Conservation (phyloP, 148 eudicot genomes). For the Diospyros lotus region DNA sequence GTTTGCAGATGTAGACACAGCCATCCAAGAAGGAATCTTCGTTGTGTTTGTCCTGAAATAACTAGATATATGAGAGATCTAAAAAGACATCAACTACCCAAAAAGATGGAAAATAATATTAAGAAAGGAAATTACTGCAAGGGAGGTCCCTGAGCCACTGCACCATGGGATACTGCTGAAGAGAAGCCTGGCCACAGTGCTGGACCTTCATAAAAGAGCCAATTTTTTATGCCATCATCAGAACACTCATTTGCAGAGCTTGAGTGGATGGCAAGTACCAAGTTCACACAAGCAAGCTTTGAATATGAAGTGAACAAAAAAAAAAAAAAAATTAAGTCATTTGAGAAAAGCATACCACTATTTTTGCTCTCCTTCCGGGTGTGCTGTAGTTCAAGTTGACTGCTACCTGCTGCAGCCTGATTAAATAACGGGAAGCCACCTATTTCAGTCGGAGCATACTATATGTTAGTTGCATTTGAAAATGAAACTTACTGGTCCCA, state of each 20-base stretch:
- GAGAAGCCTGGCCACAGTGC: slow-evolving; percentile 27
- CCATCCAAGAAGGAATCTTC: slow-evolving; percentile 33
- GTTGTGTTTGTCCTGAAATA: slow-evolving; percentile 28
- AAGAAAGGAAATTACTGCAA: slow-evolving; percentile 29
- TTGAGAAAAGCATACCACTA: slow-evolving; percentile 19
- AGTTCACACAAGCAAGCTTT: not conserved
- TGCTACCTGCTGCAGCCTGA: slow-evolving; percentile 27
- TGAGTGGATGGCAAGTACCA: not conserved
- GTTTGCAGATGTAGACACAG: slow-evolving; percentile 20
- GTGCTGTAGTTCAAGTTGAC: slow-evolving; percentile 14
- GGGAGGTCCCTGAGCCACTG: slow-evolving; percentile 24
- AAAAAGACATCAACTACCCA: not conserved
- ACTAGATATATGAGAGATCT: slow-evolving; percentile 10
- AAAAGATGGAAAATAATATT: not conserved
- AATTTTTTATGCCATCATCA: slow-evolving; percentile 3
- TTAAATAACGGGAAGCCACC: slow-evolving; percentile 7
- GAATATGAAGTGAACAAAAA: not conserved
- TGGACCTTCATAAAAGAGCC: slow-evolving; percentile 9
- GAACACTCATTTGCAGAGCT: not conserved
- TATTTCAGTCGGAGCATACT: not conserved
- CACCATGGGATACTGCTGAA: slow-evolving; percentile 16
- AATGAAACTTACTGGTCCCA: slow-evolving; percentile 14
- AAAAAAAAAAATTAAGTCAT: no score
- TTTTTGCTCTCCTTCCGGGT: slow-evolving; percentile 19
- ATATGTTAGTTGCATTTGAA: not conserved